A percentile compares a stretch with the other conserved stretches of the same genome.
phyloP scores from a whole-genome alignment of 1,284 basidiomycete genomes.

The Rhodofomes roseus region DNA sequence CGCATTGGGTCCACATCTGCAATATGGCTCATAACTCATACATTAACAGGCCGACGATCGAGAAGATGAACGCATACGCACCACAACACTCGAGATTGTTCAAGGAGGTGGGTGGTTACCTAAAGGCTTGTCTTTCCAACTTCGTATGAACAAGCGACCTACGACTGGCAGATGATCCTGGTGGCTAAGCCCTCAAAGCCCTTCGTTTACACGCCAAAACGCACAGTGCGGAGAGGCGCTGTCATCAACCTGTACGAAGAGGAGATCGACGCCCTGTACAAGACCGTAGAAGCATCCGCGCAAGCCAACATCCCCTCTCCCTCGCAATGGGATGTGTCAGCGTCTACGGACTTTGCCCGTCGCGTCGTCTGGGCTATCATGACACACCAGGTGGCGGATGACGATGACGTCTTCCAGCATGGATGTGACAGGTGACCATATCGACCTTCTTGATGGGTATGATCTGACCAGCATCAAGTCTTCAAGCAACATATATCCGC shows the following conservation, averaged over 20 bases:
- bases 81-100: constrained; percentile 34
- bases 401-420: constrained; percentile 40
- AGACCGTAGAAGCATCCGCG: constrained; percentile 19
- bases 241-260: constrained; percentile 24
- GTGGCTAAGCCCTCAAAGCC: constrained; percentile 26
- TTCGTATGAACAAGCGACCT: background rate
- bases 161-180: constrained; percentile 26
- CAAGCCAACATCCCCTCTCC: constrained; percentile 22
- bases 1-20: background rate
- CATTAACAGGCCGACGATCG: constrained; percentile 28
- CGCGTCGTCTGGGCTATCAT: constrained; percentile 26
- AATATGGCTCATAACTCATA: background rate
- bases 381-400: constrained; percentile 21
- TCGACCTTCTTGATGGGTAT: background rate
- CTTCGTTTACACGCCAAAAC: constrained; percentile 29
- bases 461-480: constrained; percentile 16
- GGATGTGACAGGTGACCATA: constrained; percentile 40
- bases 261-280: constrained; percentile 28
- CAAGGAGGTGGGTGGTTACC: constrained; percentile 27
- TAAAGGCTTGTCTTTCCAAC: background rate
- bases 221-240: constrained; percentile 22
- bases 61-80: constrained; percentile 30
- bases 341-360: constrained; percentile 25
- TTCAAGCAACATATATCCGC: constrained; percentile 39
- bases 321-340: constrained; percentile 22